phyloP scores from a whole-genome alignment of 306 rosid species.

The Vicia faba region DNA sequence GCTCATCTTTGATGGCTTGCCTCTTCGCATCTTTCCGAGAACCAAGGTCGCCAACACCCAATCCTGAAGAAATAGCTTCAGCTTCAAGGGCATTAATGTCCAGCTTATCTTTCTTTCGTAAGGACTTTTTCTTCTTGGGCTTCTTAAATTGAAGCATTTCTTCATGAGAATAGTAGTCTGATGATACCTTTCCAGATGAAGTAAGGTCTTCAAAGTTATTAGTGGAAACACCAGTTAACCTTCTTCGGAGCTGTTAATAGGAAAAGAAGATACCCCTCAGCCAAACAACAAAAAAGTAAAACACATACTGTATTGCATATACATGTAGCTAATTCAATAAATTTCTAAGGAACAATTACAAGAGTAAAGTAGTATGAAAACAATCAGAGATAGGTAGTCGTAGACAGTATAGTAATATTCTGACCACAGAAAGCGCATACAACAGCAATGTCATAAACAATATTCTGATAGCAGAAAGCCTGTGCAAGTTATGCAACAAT shows the following conservation, averaged over 20 bases:
- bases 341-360: not conserved
- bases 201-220: conserved; percentile 71
- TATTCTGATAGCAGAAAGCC: conserved; percentile 16
- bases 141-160: conserved; percentile 87
- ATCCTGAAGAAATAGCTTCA: conserved; percentile 87
- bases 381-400: conserved; percentile 5
- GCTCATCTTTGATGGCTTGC: conserved; percentile 69
- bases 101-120: conserved; percentile 89
- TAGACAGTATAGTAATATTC: not conserved
- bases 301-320: conserved; percentile 10
- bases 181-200: conserved; percentile 61
- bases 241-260: conserved; percentile 68
- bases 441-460: conserved; percentile 11
- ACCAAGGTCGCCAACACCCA: conserved; percentile 93
- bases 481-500: conserved; percentile 20
- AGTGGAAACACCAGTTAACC: conserved; percentile 64
- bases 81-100: conserved; percentile 93
- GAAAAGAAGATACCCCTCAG: conserved; percentile 30
- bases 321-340: conserved; percentile 27
- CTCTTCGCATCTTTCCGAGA: conserved; percentile 71
- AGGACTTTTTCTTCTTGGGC: conserved; percentile 91
- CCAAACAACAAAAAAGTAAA: conserved; percentile 22
- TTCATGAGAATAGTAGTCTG: conserved; percentile 82
- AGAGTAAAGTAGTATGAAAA: conserved; percentile 1
- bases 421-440: conserved; percentile 14